A percentile compares a stretch with the other conserved stretches of the same genome.
Evolutionary conservation across 495 filamentous ascomycete species (phyloP).

Genomic region (Penicillium nucicola): DNA sequence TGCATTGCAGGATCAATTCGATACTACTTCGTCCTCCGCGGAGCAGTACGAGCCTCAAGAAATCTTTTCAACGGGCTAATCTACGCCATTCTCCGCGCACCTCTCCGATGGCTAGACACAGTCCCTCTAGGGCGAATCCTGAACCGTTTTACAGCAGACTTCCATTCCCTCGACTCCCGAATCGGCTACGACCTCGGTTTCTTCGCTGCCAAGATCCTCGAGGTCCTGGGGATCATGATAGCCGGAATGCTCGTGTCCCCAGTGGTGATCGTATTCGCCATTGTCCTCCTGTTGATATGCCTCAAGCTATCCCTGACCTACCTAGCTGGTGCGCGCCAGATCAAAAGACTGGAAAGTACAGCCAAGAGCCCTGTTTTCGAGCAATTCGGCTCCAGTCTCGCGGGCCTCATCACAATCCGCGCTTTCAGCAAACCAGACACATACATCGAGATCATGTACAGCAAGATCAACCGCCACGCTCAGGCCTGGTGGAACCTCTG

Average conservation of each 20-base stretch:
- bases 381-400: constrained; percentile 66
- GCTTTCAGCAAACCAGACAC: constrained; percentile 62
- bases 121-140: constrained; percentile 74
- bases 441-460: constrained; percentile 65
- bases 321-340: constrained; percentile 66
- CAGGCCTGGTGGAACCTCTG: constrained; percentile 64
- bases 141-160: constrained; percentile 79
- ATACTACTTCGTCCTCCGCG: constrained; percentile 55
- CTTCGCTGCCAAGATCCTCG: constrained; percentile 42
- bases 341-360: constrained; percentile 72
- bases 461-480: constrained; percentile 61
- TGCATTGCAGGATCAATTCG: constrained; percentile 56
- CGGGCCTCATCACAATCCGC: constrained; percentile 72
- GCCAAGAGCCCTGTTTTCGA: constrained; percentile 76
- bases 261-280: constrained; percentile 25
- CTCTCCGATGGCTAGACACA: constrained; percentile 76
- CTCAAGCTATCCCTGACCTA: constrained; percentile 57
- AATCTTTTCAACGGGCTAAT: constrained; percentile 62
- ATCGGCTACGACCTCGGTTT: constrained; percentile 59
- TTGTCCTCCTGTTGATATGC: constrained; percentile 39
- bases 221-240: constrained; percentile 30
- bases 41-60: constrained; percentile 56
- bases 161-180: constrained; percentile 64
- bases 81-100: constrained; percentile 64
- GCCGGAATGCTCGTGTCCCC: constrained; percentile 33